These are phyloP conservation scores for Monosporascus ibericus DNA, from an alignment of 2,329 filamentous ascomycete species.

Conservation along the genomic window DNA sequence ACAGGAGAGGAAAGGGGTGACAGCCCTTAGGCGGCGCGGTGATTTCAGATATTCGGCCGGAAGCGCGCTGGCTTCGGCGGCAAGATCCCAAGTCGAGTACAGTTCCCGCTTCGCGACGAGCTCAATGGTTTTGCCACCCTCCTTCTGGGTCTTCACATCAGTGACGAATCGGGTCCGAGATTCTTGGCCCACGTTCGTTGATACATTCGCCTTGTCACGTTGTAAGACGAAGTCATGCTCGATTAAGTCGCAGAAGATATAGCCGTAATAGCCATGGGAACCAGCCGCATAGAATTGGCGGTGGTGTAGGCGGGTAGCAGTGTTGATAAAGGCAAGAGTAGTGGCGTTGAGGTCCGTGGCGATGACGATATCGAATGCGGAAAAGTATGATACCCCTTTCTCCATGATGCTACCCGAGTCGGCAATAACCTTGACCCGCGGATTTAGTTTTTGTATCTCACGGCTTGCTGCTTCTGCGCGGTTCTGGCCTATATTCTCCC, in stretches of 20 bases:
- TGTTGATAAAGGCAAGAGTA: slow-evolving; percentile 74
- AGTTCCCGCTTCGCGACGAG: slow-evolving; percentile 86
- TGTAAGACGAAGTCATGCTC: slow-evolving; percentile 86
- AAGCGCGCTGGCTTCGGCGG: slow-evolving; percentile 69
- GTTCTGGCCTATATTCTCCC: slow-evolving; percentile 69
- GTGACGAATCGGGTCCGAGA: slow-evolving; percentile 72
- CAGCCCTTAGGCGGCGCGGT: slow-evolving; percentile 62
- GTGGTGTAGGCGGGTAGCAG: slow-evolving; percentile 70
- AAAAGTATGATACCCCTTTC: slow-evolving; percentile 70
- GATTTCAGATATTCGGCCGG: slow-evolving; percentile 63
- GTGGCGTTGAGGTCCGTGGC: slow-evolving; percentile 79
- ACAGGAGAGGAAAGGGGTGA: slow-evolving; percentile 81
- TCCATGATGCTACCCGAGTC: slow-evolving; percentile 61
- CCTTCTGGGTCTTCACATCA: slow-evolving; percentile 62
- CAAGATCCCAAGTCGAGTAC: slow-evolving; percentile 84
- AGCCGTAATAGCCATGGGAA: slow-evolving; percentile 87
- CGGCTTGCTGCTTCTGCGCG: slow-evolving; percentile 73
- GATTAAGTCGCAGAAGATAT: slow-evolving; percentile 89
- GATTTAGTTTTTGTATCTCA: slow-evolving; percentile 82
- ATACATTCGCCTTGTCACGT: slow-evolving; percentile 72
- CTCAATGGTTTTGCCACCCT: slow-evolving; percentile 68
- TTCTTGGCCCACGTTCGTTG: slow-evolving; percentile 57
- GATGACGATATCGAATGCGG: slow-evolving; percentile 76
- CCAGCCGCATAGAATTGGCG: slow-evolving; percentile 85
- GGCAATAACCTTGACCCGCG: slow-evolving; percentile 70